These are phyloP conservation scores for Cicer chorassanicum DNA, from an alignment of 306 rosid species.

Conservation along the genomic window DNA sequence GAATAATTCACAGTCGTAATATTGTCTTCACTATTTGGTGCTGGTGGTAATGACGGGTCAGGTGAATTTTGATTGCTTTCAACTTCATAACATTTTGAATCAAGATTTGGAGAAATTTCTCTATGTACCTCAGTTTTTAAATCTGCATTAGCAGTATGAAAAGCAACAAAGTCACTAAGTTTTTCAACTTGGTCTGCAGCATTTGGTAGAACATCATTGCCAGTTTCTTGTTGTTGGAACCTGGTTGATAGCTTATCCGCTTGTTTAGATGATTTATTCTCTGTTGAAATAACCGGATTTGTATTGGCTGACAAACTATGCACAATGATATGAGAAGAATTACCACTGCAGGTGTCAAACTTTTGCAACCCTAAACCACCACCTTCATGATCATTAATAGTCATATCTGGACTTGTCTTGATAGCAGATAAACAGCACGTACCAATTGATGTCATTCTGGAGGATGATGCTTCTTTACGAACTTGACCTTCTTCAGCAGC, in stretches of 20 bases:
- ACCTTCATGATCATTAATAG: slow-evolving; percentile 47
- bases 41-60: slow-evolving; percentile 45
- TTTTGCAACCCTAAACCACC: slow-evolving; percentile 41
- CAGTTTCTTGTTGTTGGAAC: slow-evolving; percentile 46
- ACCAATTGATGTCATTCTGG: slow-evolving; percentile 47
- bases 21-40: slow-evolving; percentile 47
- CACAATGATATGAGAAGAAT: slow-evolving; percentile 46
- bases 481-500: slow-evolving; percentile 75
- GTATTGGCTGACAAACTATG: slow-evolving; percentile 47
- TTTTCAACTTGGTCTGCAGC: slow-evolving; percentile 48
- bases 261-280: slow-evolving; percentile 49
- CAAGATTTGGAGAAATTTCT: slow-evolving; percentile 48
- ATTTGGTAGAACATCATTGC: slow-evolving; percentile 41
- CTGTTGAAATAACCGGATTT: slow-evolving; percentile 43
- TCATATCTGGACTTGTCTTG: slow-evolving; percentile 43
- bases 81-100: slow-evolving; percentile 46
- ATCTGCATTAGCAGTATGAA: slow-evolving; percentile 47
- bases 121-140: slow-evolving; percentile 40
- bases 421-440: slow-evolving; percentile 46
- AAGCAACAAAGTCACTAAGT: slow-evolving; percentile 44
- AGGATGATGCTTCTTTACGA: slow-evolving; percentile 50
- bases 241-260: slow-evolving; percentile 50
- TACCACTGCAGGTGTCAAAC: slow-evolving; percentile 45
- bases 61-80: slow-evolving; percentile 50
- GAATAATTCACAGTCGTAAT: slow-evolving; percentile 40